Base-by-base conservation (phyloP, 176 grass and related monocot species). In the Rhynchospora tenuis region DNA sequence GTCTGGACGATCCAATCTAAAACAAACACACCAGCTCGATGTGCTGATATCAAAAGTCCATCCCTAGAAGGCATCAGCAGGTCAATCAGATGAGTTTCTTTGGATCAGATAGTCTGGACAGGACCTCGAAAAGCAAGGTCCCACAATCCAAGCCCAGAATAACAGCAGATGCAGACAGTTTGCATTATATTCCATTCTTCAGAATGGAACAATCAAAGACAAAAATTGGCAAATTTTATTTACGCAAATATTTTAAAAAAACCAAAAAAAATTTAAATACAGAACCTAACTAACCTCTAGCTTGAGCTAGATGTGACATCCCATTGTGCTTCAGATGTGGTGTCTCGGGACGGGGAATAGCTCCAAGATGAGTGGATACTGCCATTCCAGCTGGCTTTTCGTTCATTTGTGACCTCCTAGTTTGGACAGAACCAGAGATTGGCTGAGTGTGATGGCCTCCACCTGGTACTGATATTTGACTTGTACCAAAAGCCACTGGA, bases 311-410 rank as follows among this genome's bases (percentile, higher is more conserved):
- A 88, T 93, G 89, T 59, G 78, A n/a, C 79, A 88, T 84, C 52
- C 87, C 88, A 79, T 88, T 89, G 78, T 81, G 64, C 84, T 85
- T 93, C 81, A 84, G 63, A 83, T 88, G 82, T 15, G 29, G 26
- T 22, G 88, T 17, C 64, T 82, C 86, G 27, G 65, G 47, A 87
- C 91, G 83, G 57, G 83, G 79, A 74, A 82, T 17, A 62, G 84
- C 47, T 87, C 60, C 88, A 47, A 86, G 86, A 75, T 86, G 82
- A 69, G 51, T 85, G 2, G 83, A 75, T 72, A 70, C 71, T 83
- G 73, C 44, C 81, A 90, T 96, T 88, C 78, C 88, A 85, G 22
- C 66, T 24, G 87, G 74, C 55, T 81, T 79, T 83, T 91, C 87
- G 89, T 84, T 89, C 77, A 83, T 55, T 24, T 83, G 73, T n/a